A percentile compares a stretch with the other conserved stretches of the same genome.
phyloP scores from a whole-genome alignment of 352 stramenopile species.

The Thraustotheca clavata region DNA sequence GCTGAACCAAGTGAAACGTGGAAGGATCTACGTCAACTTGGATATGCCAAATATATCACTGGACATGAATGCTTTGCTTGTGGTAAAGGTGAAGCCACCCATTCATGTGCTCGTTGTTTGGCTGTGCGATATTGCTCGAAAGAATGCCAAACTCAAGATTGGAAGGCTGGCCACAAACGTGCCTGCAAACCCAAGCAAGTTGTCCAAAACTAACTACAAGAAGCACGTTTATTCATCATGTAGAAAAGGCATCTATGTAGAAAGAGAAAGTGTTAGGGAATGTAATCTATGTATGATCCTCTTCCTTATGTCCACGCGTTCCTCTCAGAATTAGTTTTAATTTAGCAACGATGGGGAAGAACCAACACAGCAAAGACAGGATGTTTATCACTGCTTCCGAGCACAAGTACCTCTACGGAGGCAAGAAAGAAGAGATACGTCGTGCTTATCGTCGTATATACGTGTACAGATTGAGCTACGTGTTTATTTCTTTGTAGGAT shows the following conservation, averaged over 20 bases:
- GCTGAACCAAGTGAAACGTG: slow-evolving; percentile 83
- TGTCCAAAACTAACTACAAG: neutral
- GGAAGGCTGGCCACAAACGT: slow-evolving; percentile 79
- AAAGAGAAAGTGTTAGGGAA: neutral
- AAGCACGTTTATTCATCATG: neutral
- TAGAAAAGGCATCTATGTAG: neutral
- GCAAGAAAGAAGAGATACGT: slow-evolving; percentile 83
- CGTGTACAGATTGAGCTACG: neutral
- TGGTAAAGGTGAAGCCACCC: slow-evolving; percentile 54
- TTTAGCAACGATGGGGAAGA: slow-evolving; percentile 74
- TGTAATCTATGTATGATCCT: slow-evolving; percentile 7
- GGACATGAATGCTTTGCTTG: slow-evolving; percentile 17
- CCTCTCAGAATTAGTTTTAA: neutral
- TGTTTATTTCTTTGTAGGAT: slow-evolving; percentile 28
- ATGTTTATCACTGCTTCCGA: slow-evolving; percentile 86
- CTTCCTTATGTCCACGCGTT: neutral
- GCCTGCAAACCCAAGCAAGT: slow-evolving; percentile 55
- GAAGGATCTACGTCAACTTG: slow-evolving; percentile 84
- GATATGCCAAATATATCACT: slow-evolving; percentile 33
- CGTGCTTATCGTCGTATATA: slow-evolving; percentile 65
- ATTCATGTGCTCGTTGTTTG: slow-evolving; percentile 85
- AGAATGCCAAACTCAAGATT: slow-evolving; percentile 86
- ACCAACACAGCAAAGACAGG: slow-evolving; percentile 85
- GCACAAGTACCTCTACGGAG: slow-evolving; percentile 90
- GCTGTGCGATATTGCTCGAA: slow-evolving; percentile 75